Evolutionary conservation across 352 stramenopile species (phyloP), one percentile per base, ranked within the genome.

Genomic region (Phytophthora pinifolia): DNA sequence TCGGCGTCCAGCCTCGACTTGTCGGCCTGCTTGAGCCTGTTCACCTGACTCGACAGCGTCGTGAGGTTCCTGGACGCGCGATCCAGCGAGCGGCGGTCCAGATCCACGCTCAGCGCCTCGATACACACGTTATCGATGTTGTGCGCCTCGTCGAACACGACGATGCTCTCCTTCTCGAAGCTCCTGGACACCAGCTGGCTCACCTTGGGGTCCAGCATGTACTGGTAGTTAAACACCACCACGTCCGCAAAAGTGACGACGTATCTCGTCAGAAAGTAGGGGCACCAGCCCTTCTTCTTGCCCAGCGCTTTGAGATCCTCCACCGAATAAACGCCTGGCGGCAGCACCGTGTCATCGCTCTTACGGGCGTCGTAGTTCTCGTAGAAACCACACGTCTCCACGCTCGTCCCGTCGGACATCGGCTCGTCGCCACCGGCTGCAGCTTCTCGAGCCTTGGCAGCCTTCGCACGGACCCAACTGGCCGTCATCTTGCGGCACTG

Each of bases 41-140:
- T 81, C 36, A 96, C 83, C 14, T 89, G 87, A 32, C 72, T 71
- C 18, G 81, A 90, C 46, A 94, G 66, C 20, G 77, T 80, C 14
- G 74, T 84, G 41, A 98, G 68, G 35, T 96, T 98, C 36, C 91
- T 73, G 10, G 92, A 97, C 9, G 96, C 96, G 59, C 93, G 78
- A 37, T 98, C 93, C 15, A 99, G 71, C 31, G 79, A 70, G 22
- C 94, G 74, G 14, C 92, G 84, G 59, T 99, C 95, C 31, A 99
- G 85, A 12, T 96, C 96, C 0, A 99, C 96, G 43, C 83, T 98
- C 2, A 99, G 69, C 35, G 97, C 96, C 86, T 99, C 97, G 56
- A 99, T 99, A 60, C 97, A 99, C 14, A 99, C 96, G 83, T 97
- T 98, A 67, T 99, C 97, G 59, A 99, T 99, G 73, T 99, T 99